A percentile compares a stretch with the other conserved stretches of the same genome.
These are phyloP conservation scores for Colletotrichum sp. DNA, from an alignment of 2,329 filamentous ascomycete genomes.

Conservation along the genomic window DNA sequence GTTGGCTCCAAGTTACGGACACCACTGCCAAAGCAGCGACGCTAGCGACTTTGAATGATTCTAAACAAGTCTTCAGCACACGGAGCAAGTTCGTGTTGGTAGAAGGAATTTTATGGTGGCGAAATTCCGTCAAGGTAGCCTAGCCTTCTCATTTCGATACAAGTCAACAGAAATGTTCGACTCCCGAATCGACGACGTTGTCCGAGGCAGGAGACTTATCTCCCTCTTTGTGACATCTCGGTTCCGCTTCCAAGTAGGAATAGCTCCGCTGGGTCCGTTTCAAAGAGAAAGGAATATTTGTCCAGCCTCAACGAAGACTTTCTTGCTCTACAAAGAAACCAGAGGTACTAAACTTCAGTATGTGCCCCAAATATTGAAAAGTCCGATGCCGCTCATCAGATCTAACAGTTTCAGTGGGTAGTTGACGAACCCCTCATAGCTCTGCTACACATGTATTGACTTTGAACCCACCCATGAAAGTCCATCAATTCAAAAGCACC, in stretches of 20 bases:
- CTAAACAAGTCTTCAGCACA: accelerated
- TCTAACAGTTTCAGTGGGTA: neutral
- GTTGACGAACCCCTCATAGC: neutral
- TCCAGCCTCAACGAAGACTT: neutral
- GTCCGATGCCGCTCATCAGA: neutral
- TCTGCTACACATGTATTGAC: neutral
- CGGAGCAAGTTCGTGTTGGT: accelerated
- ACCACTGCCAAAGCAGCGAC: no score
- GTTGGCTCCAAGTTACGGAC: no score
- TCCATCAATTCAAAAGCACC: no score
- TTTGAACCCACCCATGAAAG: neutral
- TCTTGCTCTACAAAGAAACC: neutral
- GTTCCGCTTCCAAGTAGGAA: neutral
- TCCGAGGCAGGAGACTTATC: neutral
- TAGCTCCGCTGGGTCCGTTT: no score
- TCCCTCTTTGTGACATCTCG: neutral
- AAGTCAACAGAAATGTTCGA: accelerated
- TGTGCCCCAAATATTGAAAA: neutral
- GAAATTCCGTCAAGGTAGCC: neutral
- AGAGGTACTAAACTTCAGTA: neutral
- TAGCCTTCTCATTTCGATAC: neutral
- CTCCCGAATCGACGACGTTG: no score
- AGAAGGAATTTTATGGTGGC: neutral
- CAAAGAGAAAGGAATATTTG: neutral
- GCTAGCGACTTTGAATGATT: no score